Percentiles rank a stretch among this genome's conserved stretches.
These are phyloP conservation scores for Monosporozyma aerobia DNA, from an alignment of 805 yeast species.

Conservation along the genomic window DNA sequence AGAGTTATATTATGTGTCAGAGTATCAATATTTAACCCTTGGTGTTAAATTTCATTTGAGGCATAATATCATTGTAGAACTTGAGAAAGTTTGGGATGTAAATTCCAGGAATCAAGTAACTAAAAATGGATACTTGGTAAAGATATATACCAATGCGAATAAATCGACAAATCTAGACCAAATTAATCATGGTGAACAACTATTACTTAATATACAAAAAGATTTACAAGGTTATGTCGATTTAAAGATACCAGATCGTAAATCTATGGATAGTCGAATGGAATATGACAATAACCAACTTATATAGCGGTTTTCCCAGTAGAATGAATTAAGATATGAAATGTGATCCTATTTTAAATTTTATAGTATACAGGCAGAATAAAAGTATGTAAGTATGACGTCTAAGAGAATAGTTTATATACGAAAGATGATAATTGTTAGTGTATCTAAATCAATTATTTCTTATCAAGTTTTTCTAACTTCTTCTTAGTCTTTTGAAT, in stretches of 20 bases:
- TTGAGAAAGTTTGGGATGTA: conserved; percentile 25
- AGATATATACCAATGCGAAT: conserved; percentile 61
- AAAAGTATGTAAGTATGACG: neutral
- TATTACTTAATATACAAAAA: conserved; percentile 51
- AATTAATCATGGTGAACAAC: conserved; percentile 54
- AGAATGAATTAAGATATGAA: neutral
- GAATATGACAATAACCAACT: neutral
- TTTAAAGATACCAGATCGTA: conserved; percentile 67
- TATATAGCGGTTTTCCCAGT: neutral
- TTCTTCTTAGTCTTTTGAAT: conserved; percentile 54
- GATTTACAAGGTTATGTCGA: conserved; percentile 61
- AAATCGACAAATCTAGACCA: conserved; percentile 67
- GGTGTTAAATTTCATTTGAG: conserved; percentile 25
- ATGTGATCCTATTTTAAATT: neutral
- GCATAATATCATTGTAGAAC: conserved; percentile 23
- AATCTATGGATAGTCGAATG: conserved; percentile 65
- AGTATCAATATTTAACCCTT: conserved; percentile 30
- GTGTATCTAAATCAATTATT: conserved; percentile 7
- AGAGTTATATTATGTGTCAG: conserved; percentile 63
- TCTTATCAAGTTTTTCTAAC: conserved; percentile 27
- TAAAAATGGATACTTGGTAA: conserved; percentile 47
- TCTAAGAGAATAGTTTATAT: neutral
- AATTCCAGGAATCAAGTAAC: conserved; percentile 40
- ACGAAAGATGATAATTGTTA: neutral
- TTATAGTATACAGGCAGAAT: neutral